Conservation (phyloP, 441 rosid genomes). For the Macaranga tanarius region DNA sequence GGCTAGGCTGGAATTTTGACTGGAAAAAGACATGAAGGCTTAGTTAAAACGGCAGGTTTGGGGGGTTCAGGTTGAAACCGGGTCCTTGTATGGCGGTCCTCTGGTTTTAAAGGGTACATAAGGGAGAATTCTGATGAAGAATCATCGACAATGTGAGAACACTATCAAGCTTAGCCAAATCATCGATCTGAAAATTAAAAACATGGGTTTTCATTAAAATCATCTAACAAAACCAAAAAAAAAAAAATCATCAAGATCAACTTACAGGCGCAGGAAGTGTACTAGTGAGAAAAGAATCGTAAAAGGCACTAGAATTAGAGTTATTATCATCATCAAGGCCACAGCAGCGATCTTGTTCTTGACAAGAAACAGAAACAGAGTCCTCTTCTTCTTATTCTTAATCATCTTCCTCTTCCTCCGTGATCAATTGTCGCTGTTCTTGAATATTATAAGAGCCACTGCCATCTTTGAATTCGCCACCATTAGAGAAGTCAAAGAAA, state of each 20-base stretch:
- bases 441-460: not conserved
- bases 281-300: conserved; percentile 41
- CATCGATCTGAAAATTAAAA: conserved; percentile 50
- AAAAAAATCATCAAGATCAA: not conserved
- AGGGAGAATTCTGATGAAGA: conserved; percentile 52
- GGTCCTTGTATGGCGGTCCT: conserved; percentile 18
- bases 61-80: conserved; percentile 26
- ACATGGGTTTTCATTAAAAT: not conserved
- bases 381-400: conserved; percentile 42
- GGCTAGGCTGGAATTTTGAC: conserved; percentile 65
- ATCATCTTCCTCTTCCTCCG: conserved; percentile 44
- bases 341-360: conserved; percentile 3
- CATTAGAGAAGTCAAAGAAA: conserved; percentile 39
- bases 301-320: conserved; percentile 31
- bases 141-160: conserved; percentile 85
- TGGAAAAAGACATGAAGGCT: conserved; percentile 35
- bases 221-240: not conserved
- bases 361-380: conserved; percentile 38
- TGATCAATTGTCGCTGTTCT: not conserved
- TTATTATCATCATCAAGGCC: conserved; percentile 36
- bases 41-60: conserved; percentile 13
- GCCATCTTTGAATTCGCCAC: conserved; percentile 40
- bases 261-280: conserved; percentile 63
- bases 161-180: conserved; percentile 76
- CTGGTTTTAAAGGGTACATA: conserved; percentile 34